phyloP scores from a whole-genome alignment of 768 basidiomycete genomes.

The Mrakia blollopis region DNA sequence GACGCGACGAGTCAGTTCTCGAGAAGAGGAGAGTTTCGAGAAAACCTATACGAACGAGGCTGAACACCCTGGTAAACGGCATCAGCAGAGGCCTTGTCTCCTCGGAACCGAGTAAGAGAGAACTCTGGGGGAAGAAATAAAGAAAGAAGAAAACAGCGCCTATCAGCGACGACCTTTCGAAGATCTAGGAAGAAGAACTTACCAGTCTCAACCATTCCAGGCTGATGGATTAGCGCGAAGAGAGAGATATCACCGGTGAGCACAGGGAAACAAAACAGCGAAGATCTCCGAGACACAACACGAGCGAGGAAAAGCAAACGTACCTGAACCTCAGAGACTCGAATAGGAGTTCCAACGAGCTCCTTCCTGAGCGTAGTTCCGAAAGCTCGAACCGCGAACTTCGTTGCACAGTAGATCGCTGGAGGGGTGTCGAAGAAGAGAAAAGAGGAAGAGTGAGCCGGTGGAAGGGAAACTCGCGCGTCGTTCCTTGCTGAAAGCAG shows the following conservation, averaged over 20 bases:
- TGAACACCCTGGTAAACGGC: conserved; percentile 86
- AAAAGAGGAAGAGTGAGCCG: neutral
- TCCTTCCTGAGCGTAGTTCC: conserved; percentile 74
- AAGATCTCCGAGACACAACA: neutral
- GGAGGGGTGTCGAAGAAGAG: neutral
- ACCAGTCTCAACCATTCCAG: conserved; percentile 32
- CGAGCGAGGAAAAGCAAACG: neutral
- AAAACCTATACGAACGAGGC: conserved; percentile 58
- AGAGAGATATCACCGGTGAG: no score
- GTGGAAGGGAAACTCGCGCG: neutral
- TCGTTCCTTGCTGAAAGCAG: neutral
- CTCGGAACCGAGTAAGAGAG: conserved; percentile 74
- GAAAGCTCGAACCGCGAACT: conserved; percentile 66
- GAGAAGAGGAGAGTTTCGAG: neutral
- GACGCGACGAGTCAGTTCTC: no score
- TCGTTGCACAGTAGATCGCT: conserved; percentile 32
- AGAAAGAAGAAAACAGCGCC: no score
- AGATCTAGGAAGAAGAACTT: neutral
- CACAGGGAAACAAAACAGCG: no score
- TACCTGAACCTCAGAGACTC: conserved; percentile 3
- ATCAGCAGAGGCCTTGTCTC: conserved; percentile 73
- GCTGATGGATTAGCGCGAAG: neutral
- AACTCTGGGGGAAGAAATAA: conserved; percentile 52
- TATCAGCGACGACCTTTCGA: no score
- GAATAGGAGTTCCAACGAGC: conserved; percentile 71